These are phyloP conservation scores for Ormosia semicastrata DNA, from an alignment of 306 rosid genomes.

Conservation along the genomic window DNA sequence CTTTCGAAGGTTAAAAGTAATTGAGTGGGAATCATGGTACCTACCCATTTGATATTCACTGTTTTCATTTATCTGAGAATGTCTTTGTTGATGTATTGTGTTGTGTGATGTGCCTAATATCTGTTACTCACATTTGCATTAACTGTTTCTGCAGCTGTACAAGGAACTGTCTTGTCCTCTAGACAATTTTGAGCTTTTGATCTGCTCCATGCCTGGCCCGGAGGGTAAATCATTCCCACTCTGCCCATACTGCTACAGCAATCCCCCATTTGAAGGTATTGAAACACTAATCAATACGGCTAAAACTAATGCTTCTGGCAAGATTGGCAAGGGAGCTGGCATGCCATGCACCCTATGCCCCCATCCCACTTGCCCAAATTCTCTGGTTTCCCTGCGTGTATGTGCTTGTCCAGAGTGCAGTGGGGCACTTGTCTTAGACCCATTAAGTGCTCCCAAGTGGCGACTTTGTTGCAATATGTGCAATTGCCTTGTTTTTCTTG, in stretches of 20 bases:
- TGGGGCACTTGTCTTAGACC: slow-evolving; percentile 89
- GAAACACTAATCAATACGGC: slow-evolving; percentile 54
- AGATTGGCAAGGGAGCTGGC: slow-evolving; percentile 87
- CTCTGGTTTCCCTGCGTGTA: slow-evolving; percentile 79
- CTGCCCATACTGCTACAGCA: slow-evolving; percentile 95
- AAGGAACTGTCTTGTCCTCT: slow-evolving; percentile 90
- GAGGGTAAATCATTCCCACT: slow-evolving; percentile 90
- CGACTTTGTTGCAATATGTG: slow-evolving; percentile 82
- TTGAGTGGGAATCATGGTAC: slow-evolving; percentile 17
- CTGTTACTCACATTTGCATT: slow-evolving; percentile 5
- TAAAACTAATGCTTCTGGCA: slow-evolving; percentile 55
- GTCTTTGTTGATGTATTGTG: not conserved
- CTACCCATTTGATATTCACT: slow-evolving; percentile 8
- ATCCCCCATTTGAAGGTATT: slow-evolving; percentile 96
- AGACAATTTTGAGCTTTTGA: slow-evolving; percentile 90
- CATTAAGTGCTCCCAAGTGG: slow-evolving; percentile 92
- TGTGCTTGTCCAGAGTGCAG: slow-evolving; percentile 97
- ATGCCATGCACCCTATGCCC: slow-evolving; percentile 96
- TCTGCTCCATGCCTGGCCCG: slow-evolving; percentile 82
- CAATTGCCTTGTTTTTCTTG: slow-evolving; percentile 83
- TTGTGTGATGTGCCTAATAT: not conserved
- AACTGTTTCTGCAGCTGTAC: slow-evolving; percentile 64
- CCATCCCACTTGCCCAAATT: slow-evolving; percentile 88
- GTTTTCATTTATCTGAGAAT: slow-evolving; percentile 16
- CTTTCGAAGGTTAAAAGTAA: slow-evolving; percentile 12